Evolutionary conservation across 768 basidiomycete species (phyloP), one percentile per base, ranked within the genome.

Genomic region (Boletus sensibilis): DNA sequence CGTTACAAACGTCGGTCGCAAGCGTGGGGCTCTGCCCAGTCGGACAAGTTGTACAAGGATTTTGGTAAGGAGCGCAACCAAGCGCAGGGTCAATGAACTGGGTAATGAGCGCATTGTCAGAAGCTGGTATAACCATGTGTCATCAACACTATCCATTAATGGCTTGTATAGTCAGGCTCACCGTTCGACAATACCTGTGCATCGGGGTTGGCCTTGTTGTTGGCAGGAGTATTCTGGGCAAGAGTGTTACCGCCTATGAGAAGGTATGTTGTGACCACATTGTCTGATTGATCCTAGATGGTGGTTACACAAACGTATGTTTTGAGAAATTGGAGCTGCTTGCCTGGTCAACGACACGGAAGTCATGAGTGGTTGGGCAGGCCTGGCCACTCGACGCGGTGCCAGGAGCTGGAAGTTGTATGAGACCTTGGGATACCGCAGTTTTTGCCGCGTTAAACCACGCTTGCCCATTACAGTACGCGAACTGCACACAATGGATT

Each of bases 191-290:
- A 50, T 31, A 61, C 68, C 29, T 53, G 42, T 14, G 67, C 66
- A 23, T 52, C 4, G 4, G 67, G 66, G 20, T 70, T 68, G 9
- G 66, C 68, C 34, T 70, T 49, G 37, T 52, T 55, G 40, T 68
- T 68, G 10, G 6, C 50, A 2, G 67, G 67, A 25, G 68, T 70
- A 8, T 68, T 68, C 45, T 68, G 67, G 4, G 65, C 60, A 20
- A 68, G 63, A 3, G 68, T 70, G 21, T 70, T 56, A 2, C 23
- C 29, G 1, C 50, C 53, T 21, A 70, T 54, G 8, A 68, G 47
- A 31, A 70, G 68, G 55, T 68, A 68, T 27, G 67, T 68, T 12
- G 67, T 70, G 20, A 70, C 27, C 3, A 70, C 57, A 14, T 68
- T 68, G 33, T 68, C 67, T 16, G 67, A 68, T 63, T 65, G 67